Percentiles rank a stretch among this genome's conserved stretches.
Conservation (phyloP, 2,329 filamentous ascomycete species). For the Colletotrichum sp. region DNA sequence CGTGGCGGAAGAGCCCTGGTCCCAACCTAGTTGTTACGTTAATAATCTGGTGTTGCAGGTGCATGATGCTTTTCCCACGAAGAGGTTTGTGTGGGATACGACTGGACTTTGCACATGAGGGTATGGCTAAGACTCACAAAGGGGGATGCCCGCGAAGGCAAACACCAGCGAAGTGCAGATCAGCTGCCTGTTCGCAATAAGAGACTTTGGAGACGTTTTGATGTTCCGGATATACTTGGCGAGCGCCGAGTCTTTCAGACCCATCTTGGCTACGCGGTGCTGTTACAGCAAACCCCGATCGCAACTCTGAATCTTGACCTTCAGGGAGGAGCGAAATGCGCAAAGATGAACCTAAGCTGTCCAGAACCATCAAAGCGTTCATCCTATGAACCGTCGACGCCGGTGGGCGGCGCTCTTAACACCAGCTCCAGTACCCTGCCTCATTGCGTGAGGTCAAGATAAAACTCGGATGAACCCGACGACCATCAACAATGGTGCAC, state of each 20-base stretch:
- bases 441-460: not conserved
- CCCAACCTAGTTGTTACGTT: not conserved
- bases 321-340: too few species aligned
- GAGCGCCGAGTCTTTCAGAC: not conserved
- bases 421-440: not conserved
- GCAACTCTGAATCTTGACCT: too few species aligned
- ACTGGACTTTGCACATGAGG: not conserved
- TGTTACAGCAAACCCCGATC: not conserved
- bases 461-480: not conserved
- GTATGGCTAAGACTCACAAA: fast-evolving
- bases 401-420: not conserved
- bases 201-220: not conserved
- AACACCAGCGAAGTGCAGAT: not conserved
- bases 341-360: not conserved
- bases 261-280: not conserved
- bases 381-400: not conserved
- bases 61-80: not conserved
- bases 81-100: not conserved
- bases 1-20: slow-evolving; percentile 15
- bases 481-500: fast-evolving
- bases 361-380: not conserved
- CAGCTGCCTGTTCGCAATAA: not conserved
- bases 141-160: not conserved
- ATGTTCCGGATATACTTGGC: not conserved
- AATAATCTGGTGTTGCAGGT: not conserved